These are phyloP conservation scores for Avicennia marina DNA, from an alignment of 257 asterid genomes.

Conservation along the genomic window DNA sequence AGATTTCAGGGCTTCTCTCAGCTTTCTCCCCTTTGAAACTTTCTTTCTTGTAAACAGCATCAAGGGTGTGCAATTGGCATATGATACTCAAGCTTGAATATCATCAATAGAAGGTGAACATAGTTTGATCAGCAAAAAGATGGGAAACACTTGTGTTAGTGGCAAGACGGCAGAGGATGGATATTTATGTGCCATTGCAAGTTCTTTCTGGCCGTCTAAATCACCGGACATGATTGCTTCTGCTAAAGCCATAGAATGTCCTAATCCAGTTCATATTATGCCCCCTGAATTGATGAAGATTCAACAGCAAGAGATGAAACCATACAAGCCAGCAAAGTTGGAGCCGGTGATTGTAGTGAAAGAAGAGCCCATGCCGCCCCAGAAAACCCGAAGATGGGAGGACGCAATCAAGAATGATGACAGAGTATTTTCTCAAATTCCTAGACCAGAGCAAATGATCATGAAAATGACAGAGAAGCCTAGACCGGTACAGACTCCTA, in stretches of 20 bases:
- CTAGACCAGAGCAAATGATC: slow-evolving; percentile 4
- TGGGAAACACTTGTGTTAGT: neutral
- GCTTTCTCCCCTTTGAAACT: too few species aligned
- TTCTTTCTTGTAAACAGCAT: neutral
- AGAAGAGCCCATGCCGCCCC: neutral
- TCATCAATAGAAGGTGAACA: neutral
- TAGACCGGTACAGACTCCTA: neutral
- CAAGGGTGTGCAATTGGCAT: neutral
- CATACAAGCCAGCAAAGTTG: neutral
- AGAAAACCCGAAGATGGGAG: neutral
- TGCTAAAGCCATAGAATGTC: neutral
- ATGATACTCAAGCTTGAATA: neutral
- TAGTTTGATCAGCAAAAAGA: slow-evolving; percentile 1
- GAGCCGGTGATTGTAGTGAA: neutral
- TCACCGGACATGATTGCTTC: slow-evolving; percentile 9
- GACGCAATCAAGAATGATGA: slow-evolving; percentile 2
- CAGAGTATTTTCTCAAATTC: neutral
- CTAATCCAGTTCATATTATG: neutral
- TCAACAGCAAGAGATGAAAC: neutral
- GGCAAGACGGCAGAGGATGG: slow-evolving; percentile 1
- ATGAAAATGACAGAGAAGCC: neutral
- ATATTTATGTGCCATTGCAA: neutral
- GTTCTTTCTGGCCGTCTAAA: slow-evolving; percentile 1
- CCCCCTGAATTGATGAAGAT: slow-evolving; percentile 8
- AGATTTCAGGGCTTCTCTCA: neutral